A percentile compares a stretch with the other conserved stretches of the same genome.
These are phyloP conservation scores for Stipa capillata DNA, from an alignment of 176 grass and related monocot species.

Conservation along the genomic window DNA sequence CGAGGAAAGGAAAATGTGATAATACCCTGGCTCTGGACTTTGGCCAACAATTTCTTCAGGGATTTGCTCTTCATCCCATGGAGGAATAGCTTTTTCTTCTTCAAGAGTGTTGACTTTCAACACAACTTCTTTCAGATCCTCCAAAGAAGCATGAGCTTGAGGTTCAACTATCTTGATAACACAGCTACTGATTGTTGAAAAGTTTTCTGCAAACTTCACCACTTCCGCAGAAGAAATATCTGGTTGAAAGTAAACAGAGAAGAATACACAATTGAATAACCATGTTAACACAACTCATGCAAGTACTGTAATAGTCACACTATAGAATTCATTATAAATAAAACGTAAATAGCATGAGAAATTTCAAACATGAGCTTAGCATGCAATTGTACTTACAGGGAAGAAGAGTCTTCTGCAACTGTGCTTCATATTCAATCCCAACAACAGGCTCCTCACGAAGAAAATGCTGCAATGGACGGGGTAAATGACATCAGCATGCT, in stretches of 20 bases:
- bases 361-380: constrained; percentile 4
- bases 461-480: constrained; percentile 68
- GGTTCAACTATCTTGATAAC: constrained; percentile 99
- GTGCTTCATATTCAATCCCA: constrained; percentile 94
- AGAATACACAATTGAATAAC: background rate
- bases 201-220: constrained; percentile 72
- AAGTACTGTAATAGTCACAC: background rate
- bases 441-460: constrained; percentile 86
- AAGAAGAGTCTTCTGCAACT: constrained; percentile 94
- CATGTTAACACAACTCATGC: background rate
- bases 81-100: constrained; percentile 53
- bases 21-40: constrained; percentile 83
- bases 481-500: background rate
- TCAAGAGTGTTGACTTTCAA: constrained; percentile 77
- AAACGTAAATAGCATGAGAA: constrained; percentile 7
- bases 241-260: constrained; percentile 37
- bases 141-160: constrained; percentile 69
- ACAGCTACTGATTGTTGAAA: constrained; percentile 86
- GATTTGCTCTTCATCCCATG: constrained; percentile 94
- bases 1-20: background rate
- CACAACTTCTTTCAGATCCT: constrained; percentile 67
- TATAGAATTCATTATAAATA: background rate
- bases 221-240: constrained; percentile 88
- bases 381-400: constrained; percentile 53
- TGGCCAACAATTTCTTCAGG: constrained; percentile 95